phyloP scores from a whole-genome alignment of 768 basidiomycete genomes.

The Phanerochaete sordida region DNA sequence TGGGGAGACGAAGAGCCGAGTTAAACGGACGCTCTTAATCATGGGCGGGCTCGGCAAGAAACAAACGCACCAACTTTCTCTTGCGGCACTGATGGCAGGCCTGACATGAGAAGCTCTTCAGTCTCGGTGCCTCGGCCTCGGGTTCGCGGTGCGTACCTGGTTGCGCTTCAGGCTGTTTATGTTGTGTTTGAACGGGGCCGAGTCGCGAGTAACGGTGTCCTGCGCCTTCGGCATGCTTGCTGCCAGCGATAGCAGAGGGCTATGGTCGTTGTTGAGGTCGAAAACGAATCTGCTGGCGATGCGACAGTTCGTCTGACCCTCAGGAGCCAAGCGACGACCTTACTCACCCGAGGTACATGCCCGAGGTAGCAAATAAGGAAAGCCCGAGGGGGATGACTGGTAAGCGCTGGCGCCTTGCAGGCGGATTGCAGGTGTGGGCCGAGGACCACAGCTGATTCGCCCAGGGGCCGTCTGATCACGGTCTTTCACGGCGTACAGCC shows the following conservation, averaged over 20 bases:
- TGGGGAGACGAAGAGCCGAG: conserved; percentile 1
- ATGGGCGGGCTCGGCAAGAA: not conserved
- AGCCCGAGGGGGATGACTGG: not conserved
- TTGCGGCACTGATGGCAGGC: conserved; percentile 60
- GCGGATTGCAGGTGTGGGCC: not conserved
- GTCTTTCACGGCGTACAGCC: too few species aligned
- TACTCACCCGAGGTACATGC: conserved; percentile 8
- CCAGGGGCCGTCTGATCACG: too few species aligned
- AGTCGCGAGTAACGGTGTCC: not conserved
- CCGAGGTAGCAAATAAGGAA: not conserved
- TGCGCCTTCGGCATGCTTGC: conserved; percentile 7
- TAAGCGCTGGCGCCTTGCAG: not conserved
- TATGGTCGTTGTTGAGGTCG: not conserved
- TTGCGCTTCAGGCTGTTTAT: conserved; percentile 24
- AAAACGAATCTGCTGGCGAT: not conserved
- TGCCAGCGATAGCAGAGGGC: not conserved
- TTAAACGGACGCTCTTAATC: not conserved
- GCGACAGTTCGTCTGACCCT: not conserved
- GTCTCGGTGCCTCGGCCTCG: not conserved
- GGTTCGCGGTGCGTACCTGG: conserved; percentile 22
- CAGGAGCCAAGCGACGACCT: not conserved
- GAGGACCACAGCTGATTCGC: not conserved
- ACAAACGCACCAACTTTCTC: conserved; percentile 47
- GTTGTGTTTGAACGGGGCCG: conserved; percentile 8
- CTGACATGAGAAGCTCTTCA: conserved; percentile 15